Evolutionary conservation across 2,329 filamentous ascomycete species (phyloP).

Genomic region (Thelonectria discophora): DNA sequence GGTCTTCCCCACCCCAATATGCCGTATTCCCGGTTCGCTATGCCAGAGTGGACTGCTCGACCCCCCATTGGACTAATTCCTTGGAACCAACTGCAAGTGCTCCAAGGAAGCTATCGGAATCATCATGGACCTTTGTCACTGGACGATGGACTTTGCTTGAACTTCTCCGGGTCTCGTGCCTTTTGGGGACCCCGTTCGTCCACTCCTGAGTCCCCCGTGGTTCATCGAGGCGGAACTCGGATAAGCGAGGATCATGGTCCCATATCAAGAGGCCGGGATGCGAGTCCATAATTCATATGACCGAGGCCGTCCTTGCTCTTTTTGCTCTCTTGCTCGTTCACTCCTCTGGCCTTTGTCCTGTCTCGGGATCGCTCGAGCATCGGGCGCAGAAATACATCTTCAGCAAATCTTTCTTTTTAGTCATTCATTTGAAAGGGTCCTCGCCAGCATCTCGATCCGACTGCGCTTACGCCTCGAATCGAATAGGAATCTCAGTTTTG

Average conservation of each 20-base stretch:
- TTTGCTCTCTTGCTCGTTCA: neutral
- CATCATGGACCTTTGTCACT: no score
- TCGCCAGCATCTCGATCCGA: neutral
- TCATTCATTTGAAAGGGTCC: neutral
- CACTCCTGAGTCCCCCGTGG: neutral
- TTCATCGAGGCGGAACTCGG: neutral
- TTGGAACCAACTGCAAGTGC: no score
- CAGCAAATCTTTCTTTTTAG: neutral
- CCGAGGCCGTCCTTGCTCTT: neutral
- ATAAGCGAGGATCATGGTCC: slow-evolving; percentile 1
- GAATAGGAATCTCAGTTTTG: neutral
- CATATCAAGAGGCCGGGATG: no score
- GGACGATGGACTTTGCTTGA: no score
- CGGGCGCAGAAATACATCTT: neutral
- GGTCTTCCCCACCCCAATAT: slow-evolving; percentile 20
- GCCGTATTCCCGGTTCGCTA: slow-evolving; percentile 16
- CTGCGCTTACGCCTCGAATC: no score
- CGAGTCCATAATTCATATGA: no score
- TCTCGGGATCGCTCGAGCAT: neutral
- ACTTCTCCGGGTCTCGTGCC: no score
- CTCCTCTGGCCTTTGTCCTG: neutral
- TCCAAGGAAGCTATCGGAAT: neutral
- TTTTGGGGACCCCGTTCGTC: neutral
- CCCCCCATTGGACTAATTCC: neutral
- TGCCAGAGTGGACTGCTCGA: slow-evolving; percentile 1